A percentile compares a stretch with the other conserved stretches of the same genome.
Conservation (phyloP, 371 early-diverging fungal species). For the Mucor indicus region DNA sequence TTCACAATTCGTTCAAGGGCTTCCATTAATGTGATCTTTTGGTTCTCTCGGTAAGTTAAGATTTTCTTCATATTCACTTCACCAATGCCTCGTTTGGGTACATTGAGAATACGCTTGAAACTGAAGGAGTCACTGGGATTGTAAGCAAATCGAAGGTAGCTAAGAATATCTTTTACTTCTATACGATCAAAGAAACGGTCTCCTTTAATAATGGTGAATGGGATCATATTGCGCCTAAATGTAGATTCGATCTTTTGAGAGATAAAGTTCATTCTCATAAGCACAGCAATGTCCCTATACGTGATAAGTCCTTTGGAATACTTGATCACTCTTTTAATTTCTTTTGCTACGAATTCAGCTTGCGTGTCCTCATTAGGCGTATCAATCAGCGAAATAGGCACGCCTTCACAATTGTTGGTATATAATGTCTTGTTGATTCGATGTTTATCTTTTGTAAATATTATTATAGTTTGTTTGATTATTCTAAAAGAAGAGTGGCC, state of each 20-base stretch:
- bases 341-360: slow-evolving; percentile 40
- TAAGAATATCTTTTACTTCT: slow-evolving; percentile 44
- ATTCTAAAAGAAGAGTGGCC: slow-evolving; percentile 1
- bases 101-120: slow-evolving; percentile 42
- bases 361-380: slow-evolving; percentile 18
- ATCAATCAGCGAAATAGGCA: slow-evolving; percentile 28
- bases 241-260: slow-evolving; percentile 47
- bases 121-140: slow-evolving; percentile 46
- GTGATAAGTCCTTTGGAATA: slow-evolving; percentile 31
- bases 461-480: too few relatives aligned
- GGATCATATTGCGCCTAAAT: slow-evolving; percentile 37
- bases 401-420: slow-evolving; percentile 33
- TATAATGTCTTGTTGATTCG: slow-evolving; percentile 26
- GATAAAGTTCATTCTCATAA: slow-evolving; percentile 45
- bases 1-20: neutral
- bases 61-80: slow-evolving; percentile 32
- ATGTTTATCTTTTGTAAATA: slow-evolving; percentile 10
- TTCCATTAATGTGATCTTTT: neutral
- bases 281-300: slow-evolving; percentile 53
- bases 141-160: slow-evolving; percentile 44
- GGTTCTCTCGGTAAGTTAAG: neutral
- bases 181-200: slow-evolving; percentile 40
- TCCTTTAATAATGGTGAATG: slow-evolving; percentile 47
- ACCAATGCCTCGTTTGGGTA: slow-evolving; percentile 49
- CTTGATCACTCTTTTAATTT: slow-evolving; percentile 40